Evolutionary conservation across 2,329 filamentous ascomycete genomes (phyloP).

Genomic region (Neurospora crassa): DNA sequence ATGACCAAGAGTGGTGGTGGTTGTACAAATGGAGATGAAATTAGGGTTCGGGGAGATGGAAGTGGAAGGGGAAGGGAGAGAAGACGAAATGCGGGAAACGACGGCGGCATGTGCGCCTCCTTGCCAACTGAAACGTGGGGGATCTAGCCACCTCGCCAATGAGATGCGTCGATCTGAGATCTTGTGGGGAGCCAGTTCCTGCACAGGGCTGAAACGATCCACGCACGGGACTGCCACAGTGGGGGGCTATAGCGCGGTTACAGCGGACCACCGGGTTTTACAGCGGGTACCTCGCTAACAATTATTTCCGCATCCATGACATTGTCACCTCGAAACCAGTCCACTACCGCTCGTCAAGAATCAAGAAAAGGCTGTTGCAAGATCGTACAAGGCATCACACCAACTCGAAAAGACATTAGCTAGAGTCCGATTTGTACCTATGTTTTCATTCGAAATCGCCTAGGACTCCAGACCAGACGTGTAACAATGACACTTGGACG

Average conservation of each 20-base stretch:
- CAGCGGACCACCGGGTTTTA: background rate
- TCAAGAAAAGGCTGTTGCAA: no score
- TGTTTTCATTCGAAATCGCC: no score
- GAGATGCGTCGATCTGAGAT: rapidly evolving
- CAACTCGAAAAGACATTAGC: no score
- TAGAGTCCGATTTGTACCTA: no score
- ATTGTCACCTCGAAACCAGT: no score
- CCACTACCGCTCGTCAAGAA: no score
- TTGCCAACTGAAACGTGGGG: background rate
- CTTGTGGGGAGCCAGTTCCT: background rate
- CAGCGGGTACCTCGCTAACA: background rate
- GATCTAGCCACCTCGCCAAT: background rate
- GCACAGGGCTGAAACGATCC: background rate
- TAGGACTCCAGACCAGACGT: no score
- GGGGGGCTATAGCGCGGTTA: background rate
- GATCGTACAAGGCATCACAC: no score
- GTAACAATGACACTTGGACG: no score
- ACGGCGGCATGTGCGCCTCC: background rate
- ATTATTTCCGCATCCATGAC: background rate
- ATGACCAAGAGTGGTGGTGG: background rate
- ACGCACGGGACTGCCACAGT: background rate
- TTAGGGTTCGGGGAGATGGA: background rate
- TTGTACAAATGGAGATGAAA: background rate
- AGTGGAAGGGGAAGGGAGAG: background rate
- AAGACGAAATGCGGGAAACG: background rate